phyloP scores from a whole-genome alignment of 2,329 filamentous ascomycete species.

The Nakataea oryzae region DNA sequence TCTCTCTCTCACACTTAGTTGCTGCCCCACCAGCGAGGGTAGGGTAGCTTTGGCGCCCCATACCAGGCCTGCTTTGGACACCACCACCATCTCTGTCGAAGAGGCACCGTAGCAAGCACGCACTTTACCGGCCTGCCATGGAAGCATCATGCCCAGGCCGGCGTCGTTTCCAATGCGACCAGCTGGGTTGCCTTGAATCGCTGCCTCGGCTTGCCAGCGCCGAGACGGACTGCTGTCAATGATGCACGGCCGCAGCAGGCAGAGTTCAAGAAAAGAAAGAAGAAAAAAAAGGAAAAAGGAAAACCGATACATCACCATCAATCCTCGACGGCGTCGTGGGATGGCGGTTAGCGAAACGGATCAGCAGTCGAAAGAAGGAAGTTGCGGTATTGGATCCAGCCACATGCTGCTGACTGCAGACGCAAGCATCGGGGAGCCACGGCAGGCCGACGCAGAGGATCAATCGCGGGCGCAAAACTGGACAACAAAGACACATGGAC shows the following conservation, averaged over 20 bases:
- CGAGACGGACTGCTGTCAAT: background rate
- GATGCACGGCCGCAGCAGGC: background rate
- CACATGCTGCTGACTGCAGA: too few species aligned
- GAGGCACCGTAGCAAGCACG: background rate
- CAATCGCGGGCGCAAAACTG: background rate
- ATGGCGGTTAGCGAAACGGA: background rate
- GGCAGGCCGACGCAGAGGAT: background rate
- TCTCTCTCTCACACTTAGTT: too few species aligned
- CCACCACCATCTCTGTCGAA: background rate
- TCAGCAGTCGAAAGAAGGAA: background rate
- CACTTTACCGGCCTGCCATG: background rate
- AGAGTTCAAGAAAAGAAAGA: background rate
- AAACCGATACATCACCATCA: background rate
- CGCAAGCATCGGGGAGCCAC: background rate
- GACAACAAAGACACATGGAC: background rate
- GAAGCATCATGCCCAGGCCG: background rate
- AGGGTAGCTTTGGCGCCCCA: background rate
- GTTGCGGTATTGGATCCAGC: too few species aligned
- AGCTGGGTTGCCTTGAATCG: background rate
- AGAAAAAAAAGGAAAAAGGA: background rate
- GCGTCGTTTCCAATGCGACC: too few species aligned
- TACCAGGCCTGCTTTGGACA: background rate
- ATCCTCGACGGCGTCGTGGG: too few species aligned
- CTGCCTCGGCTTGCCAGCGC: background rate
- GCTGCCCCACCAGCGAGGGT: too few species aligned